A percentile compares a stretch with the other conserved stretches of the same genome.
phyloP scores from a whole-genome alignment of 1,284 basidiomycete genomes.

The Waitea zeae region DNA sequence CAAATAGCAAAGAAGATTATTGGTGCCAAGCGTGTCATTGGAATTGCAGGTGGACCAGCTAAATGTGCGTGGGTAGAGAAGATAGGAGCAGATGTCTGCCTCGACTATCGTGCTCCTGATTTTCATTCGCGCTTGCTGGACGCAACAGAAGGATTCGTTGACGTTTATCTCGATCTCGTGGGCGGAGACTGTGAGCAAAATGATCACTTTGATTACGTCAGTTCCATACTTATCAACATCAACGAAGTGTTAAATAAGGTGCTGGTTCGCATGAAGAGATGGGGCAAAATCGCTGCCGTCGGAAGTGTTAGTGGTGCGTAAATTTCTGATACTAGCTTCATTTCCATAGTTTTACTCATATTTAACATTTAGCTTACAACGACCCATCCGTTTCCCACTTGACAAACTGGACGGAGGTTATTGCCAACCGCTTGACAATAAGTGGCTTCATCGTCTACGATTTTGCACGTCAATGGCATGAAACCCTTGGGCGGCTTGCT shows the following conservation, averaged over 20 bases:
- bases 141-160: neutral
- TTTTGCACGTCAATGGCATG: neutral
- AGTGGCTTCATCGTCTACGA: neutral
- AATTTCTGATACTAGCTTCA: too few relatives aligned
- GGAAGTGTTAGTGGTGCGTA: neutral
- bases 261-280: neutral
- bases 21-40: neutral
- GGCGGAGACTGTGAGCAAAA: neutral
- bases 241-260: neutral
- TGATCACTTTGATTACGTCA: too few relatives aligned
- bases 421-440: neutral
- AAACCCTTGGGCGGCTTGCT: neutral
- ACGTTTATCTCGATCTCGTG: neutral
- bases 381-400: neutral
- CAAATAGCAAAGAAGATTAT: conserved; percentile 1
- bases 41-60: neutral
- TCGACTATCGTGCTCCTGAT: neutral
- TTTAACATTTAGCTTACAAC: neutral
- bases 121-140: neutral
- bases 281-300: neutral
- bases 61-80: neutral
- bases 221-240: neutral
- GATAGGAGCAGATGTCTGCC: neutral
- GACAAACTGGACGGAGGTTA: neutral
- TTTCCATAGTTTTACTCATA: too few relatives aligned